phyloP scores from a whole-genome alignment of 495 filamentous ascomycete species.

The Penicillium verhagenii region DNA sequence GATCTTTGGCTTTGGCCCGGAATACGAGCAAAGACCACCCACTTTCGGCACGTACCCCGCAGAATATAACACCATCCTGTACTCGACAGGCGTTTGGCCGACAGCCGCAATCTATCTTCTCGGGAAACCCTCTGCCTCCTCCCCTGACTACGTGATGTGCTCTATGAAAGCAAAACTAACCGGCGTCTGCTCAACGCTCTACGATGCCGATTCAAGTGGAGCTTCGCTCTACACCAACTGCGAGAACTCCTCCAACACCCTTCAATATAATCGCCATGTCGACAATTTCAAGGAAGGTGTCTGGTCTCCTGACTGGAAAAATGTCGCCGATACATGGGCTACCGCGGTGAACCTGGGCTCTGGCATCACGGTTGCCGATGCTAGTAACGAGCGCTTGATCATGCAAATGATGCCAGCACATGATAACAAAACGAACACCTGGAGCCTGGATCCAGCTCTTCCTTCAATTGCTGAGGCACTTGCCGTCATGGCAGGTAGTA shows the following conservation, averaged over 20 bases:
- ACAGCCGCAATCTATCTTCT: conserved; percentile 62
- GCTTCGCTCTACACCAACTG: conserved; percentile 55
- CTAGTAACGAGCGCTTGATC: conserved; percentile 62
- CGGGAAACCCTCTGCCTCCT: conserved; percentile 40
- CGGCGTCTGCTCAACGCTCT: conserved; percentile 60
- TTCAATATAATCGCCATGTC: conserved; percentile 49
- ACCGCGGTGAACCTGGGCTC: conserved; percentile 56
- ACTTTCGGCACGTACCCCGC: conserved; percentile 62
- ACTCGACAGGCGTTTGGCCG: conserved; percentile 39
- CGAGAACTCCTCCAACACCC: conserved; percentile 48
- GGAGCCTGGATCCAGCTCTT: conserved; percentile 34
- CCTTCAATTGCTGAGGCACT: conserved; percentile 67
- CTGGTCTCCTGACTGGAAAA: conserved; percentile 53
- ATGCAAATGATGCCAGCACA: conserved; percentile 47
- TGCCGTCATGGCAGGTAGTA: conserved; percentile 63
- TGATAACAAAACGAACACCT: conserved; percentile 5
- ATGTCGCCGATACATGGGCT: conserved; percentile 58
- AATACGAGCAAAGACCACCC: conserved; percentile 53
- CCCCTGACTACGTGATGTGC: conserved; percentile 59
- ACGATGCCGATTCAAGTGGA: conserved; percentile 56
- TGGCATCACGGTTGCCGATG: conserved; percentile 57
- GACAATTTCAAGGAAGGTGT: conserved; percentile 30
- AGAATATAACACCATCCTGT: conserved; percentile 64
- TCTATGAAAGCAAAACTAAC: conserved; percentile 56
- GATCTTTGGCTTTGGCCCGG: conserved; percentile 61